Base-by-base conservation (phyloP, 306 rosid species). In the Quercus aquifolioides region DNA sequence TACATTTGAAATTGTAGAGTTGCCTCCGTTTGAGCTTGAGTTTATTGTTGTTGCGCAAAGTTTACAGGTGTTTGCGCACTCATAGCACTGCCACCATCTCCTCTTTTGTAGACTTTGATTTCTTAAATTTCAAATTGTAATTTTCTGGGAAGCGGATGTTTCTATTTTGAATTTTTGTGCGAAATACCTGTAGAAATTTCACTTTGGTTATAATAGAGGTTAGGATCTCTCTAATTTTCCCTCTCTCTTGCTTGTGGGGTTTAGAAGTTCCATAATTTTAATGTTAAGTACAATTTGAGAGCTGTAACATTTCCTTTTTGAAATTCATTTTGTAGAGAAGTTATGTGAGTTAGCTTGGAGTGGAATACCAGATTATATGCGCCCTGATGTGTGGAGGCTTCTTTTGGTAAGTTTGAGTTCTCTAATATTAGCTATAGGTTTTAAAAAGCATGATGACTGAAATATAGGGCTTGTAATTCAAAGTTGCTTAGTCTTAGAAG, bases 301-400 rank as follows among this genome's bases (percentile, higher is more conserved):
- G 26, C 71, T 67, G 11, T 33, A 67, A 67, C 38, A 28, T 63
- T 63, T 80, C 78, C 78, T 72, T 56, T 51, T 56, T 79, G 73
- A 51, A 73, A 59, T 82, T 77, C 60, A 59, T 83, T 75, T 76
- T 83, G 85, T 73, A 94, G 98, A 94, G 63, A 94, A 89, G 85
- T 87, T 92, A 90, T 94, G 89, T 21, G 98, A 94, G 82, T 87
- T 94, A 78, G 94, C 97, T 80, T 94, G 97, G 97, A 92, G 96
- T 86, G 97, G 98, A 51, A 69, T 94, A 78, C 97, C 94, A 28
- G 96, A 93, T 73, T 88, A 92, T 68, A 92, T 94, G 98, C 94
- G 98, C 58, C 97, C 98, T 19, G 87, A 86, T 65, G 87, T 92
- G 43, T 94, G 97, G 98, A 90, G 97, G 87, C 94, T 94, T 86